Conservation (phyloP, 345 rosid species). For the Salix exigua region DNA sequence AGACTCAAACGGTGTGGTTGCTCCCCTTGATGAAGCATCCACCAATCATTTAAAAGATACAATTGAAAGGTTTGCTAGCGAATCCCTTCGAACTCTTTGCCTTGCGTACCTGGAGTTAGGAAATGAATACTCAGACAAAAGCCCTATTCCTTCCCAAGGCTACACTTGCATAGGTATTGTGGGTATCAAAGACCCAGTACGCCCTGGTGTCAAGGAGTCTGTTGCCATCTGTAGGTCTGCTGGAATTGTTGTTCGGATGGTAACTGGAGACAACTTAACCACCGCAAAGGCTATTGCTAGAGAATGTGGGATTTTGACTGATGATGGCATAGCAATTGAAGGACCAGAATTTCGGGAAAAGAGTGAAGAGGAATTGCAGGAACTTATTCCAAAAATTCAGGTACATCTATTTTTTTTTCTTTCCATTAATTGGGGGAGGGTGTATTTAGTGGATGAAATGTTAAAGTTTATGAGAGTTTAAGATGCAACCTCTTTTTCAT, state of each 20-base stretch:
- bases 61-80: slow-evolving; percentile 76
- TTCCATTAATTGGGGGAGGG: background rate
- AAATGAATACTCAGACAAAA: slow-evolving; percentile 46
- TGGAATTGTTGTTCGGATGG: slow-evolving; percentile 31
- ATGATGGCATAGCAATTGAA: slow-evolving; percentile 30
- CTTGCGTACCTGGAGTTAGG: slow-evolving; percentile 70
- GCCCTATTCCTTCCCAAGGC: slow-evolving; percentile 41
- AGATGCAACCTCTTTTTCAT: background rate
- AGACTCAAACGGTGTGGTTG: slow-evolving; percentile 61
- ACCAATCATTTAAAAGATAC: slow-evolving; percentile 38
- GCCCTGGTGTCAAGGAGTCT: slow-evolving; percentile 35
- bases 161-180: slow-evolving; percentile 34
- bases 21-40: slow-evolving; percentile 59
- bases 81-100: slow-evolving; percentile 94
- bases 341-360: slow-evolving; percentile 31
- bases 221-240: slow-evolving; percentile 35
- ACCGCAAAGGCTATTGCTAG: slow-evolving; percentile 37
- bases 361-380: slow-evolving; percentile 30
- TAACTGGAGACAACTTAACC: slow-evolving; percentile 32
- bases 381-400: slow-evolving; percentile 85
- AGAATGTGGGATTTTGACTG: slow-evolving; percentile 35
- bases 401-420: slow-evolving; percentile 26
- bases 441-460: background rate
- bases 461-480: background rate
- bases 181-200: slow-evolving; percentile 37